Base-by-base conservation (phyloP, 208 protist species). In the Leptomonas pyrrhocoris region DNA sequence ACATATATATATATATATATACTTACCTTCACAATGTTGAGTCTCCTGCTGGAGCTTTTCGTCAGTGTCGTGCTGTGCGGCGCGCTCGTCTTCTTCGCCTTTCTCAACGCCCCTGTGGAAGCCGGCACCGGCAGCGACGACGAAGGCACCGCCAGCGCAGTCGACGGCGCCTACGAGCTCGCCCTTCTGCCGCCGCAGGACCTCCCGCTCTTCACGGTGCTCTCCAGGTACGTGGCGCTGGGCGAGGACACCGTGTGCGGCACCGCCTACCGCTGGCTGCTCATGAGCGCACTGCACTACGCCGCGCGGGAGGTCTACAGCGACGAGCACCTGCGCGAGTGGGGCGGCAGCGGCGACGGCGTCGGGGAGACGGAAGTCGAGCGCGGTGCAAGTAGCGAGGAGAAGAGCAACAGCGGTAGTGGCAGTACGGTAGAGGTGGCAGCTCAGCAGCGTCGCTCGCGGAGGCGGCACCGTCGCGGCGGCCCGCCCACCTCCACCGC, bases 31-130 rank as follows among this genome's bases (percentile, higher is more conserved):
- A 38, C 7, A 38, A 90, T 92, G 85, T 13, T 90, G 16, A 70
- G 69, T 25, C 58, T 91, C 19, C 48, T 93, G 13, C 4, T 92
- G n/a, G 90, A 95, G 72, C 63, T 95, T 13, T 30, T 84, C n/a
- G 30, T 90, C 30, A 92, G 87, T 51, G 28, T 92, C n/a, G 54
- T 49, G 6, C 53, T 95, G 0, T 93, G 83, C 48, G 64, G 21
- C 25, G 71, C 68, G 18, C 51, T 83, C 34, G 90, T 64, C 11
- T 95, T 89, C 62, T 93, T 83, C 34, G 75, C 86, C 54, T 86
- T 95, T 55, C 84, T 95, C 49, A 86, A 65, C 65, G 68, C 56
- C 16, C 85, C 87, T 4, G 71, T 79, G 13, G 80, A 89, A 23
- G 53, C 46, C 28, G 60, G 21, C 25, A 28, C 50, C 21, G 43